Conservation (phyloP, 805 yeast species). For the Yarrowia sp. region DNA sequence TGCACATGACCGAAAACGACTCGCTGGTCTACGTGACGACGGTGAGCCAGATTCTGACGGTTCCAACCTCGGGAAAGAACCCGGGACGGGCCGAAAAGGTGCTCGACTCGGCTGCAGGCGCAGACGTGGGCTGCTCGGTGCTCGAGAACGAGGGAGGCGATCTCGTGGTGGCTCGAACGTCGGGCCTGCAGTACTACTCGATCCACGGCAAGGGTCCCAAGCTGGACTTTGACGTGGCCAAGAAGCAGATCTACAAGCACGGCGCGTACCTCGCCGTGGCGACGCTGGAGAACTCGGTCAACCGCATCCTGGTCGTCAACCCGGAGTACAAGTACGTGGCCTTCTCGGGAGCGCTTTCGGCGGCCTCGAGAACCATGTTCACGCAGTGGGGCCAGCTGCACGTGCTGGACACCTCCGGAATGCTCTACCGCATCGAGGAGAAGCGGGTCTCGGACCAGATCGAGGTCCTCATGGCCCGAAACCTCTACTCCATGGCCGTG, state of each 20-base stretch:
- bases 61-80: slow-evolving; percentile 76
- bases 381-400: slow-evolving; percentile 55
- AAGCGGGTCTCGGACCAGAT: slow-evolving; percentile 66
- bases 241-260: slow-evolving; percentile 51
- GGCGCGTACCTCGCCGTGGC: slow-evolving; percentile 58
- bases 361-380: slow-evolving; percentile 59
- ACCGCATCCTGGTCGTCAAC: slow-evolving; percentile 64
- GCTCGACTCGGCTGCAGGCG: slow-evolving; percentile 49
- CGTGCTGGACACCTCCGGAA: slow-evolving; percentile 71
- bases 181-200: slow-evolving; percentile 63
- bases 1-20: slow-evolving; percentile 51
- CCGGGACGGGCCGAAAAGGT: slow-evolving; percentile 57
- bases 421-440: slow-evolving; percentile 65
- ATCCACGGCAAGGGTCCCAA: slow-evolving; percentile 48
- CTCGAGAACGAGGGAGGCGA: slow-evolving; percentile 42
- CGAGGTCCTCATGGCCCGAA: slow-evolving; percentile 63
- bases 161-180: slow-evolving; percentile 63
- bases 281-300: slow-evolving; percentile 44
- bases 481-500: slow-evolving; percentile 70
- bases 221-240: slow-evolving; percentile 54
- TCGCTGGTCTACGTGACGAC: slow-evolving; percentile 66
- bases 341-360: slow-evolving; percentile 65
- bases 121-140: slow-evolving; percentile 47
- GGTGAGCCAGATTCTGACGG: slow-evolving; percentile 64
- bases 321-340: slow-evolving; percentile 66